Conservation (phyloP, 2,329 filamentous ascomycete species). For the Calonectria pteridis region DNA sequence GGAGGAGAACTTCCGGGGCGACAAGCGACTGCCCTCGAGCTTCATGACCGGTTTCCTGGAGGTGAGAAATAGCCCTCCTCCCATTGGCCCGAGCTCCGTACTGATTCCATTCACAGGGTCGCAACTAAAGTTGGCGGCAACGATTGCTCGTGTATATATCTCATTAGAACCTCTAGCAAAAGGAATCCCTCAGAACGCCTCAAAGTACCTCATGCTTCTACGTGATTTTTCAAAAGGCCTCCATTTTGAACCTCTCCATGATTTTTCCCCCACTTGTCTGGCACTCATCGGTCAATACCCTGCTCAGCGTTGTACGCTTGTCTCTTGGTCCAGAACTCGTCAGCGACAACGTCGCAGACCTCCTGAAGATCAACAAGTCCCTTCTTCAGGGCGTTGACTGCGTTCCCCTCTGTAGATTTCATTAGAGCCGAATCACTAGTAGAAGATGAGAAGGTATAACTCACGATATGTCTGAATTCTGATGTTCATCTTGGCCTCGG, state of each 20-base stretch:
- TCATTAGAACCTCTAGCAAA: constrained; percentile 45
- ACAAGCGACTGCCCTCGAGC: constrained; percentile 83
- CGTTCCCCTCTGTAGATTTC: constrained; percentile 75
- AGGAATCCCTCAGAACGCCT: constrained; percentile 50
- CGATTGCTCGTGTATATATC: constrained; percentile 52
- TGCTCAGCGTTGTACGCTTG: constrained; percentile 51
- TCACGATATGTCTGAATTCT: constrained; percentile 96
- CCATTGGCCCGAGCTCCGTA: neutral
- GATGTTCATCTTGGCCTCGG: constrained; percentile 95
- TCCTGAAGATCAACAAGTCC: constrained; percentile 90
- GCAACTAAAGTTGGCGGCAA: constrained; percentile 61
- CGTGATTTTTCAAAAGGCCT: constrained; percentile 35
- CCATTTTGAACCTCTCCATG: constrained; percentile 15
- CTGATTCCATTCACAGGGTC: constrained; percentile 57
- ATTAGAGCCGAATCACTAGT: constrained; percentile 8
- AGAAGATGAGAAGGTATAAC: constrained; percentile 45
- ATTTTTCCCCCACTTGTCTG: neutral
- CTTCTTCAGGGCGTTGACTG: constrained; percentile 89
- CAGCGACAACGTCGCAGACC: constrained; percentile 92
- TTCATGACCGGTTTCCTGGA: constrained; percentile 97
- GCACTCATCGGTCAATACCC: constrained; percentile 47
- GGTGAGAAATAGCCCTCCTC: constrained; percentile 65
- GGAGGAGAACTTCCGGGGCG: constrained; percentile 81
- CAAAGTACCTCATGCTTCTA: constrained; percentile 41
- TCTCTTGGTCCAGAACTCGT: constrained; percentile 80